Evolutionary conservation across 1,284 basidiomycete genomes (phyloP), one percentile per base, ranked within the genome.

Genomic region (Ceratorhiza oryzae-sativae): DNA sequence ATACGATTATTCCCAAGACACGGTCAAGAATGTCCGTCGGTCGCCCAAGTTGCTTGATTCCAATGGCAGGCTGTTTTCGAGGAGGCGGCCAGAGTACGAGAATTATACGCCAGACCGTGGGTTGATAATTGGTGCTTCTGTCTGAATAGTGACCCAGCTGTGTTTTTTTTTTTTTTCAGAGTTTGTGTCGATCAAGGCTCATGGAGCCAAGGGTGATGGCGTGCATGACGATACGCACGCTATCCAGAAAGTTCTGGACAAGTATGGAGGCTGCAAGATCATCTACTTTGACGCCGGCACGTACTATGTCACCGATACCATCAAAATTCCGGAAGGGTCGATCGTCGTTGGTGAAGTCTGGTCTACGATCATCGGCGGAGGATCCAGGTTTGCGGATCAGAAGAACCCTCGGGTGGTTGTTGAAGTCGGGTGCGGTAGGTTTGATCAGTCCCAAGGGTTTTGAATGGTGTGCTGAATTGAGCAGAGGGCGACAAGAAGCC

Each of bases 161-260:
- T 39, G 36, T 6, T 13, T 6, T 39, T 39, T 6, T 39, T 6
- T 39, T 39, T 39, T 6, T 46, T 48, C 65, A 9, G 74, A 78
- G 36, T 74, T 94, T 77, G 84, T 91, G 72, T 91, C 88, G 76
- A 88, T 91, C 34, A 88, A 85, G 77, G 83, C 84, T 48, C 78
- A 87, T 53, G 92, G 91, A 12, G 92, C 91, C 10, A 84, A 81
- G 74, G 92, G 92, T 70, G 90, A 94, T 77, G 92, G 92, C 9
- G 76, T 77, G 18, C 89, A 89, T 1, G 92, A 94, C 77, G 92
- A 94, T 77, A 92, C 91, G 0, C 82, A 80, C 32, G 89, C 88
- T 2, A 80, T 94, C 23, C 84, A 89, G 75, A 80, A 82, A 8
- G 82, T 91, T 25, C 84, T 94, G 70, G 78, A 85, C 70, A 80